Conservation (phyloP, 768 basidiomycete genomes). For the Auriscalpium orientale region DNA sequence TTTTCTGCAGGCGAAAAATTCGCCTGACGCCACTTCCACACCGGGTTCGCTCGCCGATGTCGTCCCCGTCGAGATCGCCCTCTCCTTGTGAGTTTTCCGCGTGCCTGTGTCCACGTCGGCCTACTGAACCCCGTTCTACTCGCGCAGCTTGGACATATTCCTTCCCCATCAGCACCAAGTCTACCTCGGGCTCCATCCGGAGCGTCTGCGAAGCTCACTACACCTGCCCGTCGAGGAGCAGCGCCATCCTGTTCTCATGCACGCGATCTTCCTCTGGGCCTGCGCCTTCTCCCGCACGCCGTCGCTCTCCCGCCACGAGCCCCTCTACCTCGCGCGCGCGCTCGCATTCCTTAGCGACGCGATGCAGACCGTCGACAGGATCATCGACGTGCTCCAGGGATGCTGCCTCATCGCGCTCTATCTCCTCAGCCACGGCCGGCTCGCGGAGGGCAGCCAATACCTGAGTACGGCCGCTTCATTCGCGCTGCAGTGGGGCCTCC, state of each 20-base stretch:
- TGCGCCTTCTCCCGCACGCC: slow-evolving; percentile 74
- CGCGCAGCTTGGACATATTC: slow-evolving; percentile 62
- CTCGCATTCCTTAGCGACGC: slow-evolving; percentile 59
- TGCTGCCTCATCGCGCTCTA: slow-evolving; percentile 71
- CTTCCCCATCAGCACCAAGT: slow-evolving; percentile 69
- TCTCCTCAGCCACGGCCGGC: slow-evolving; percentile 68
- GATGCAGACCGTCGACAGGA: slow-evolving; percentile 44
- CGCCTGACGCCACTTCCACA: slow-evolving; percentile 44
- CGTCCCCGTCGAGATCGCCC: slow-evolving; percentile 50
- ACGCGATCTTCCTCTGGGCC: slow-evolving; percentile 77
- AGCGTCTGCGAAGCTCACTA: slow-evolving; percentile 55
- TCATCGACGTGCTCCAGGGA: slow-evolving; percentile 68
- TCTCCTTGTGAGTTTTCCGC: slow-evolving; percentile 47
- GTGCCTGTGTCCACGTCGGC: slow-evolving; percentile 3
- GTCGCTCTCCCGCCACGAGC: slow-evolving; percentile 62
- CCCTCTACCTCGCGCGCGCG: slow-evolving; percentile 58
- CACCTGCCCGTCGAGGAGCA: slow-evolving; percentile 47
- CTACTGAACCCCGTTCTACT: neutral
- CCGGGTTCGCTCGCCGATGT: slow-evolving; percentile 36
- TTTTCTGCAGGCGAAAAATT: slow-evolving; percentile 29
- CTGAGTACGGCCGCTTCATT: slow-evolving; percentile 67
- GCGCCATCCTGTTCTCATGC: slow-evolving; percentile 70
- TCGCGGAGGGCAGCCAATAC: slow-evolving; percentile 75
- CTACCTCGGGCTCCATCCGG: slow-evolving; percentile 63
- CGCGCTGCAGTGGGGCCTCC: slow-evolving; percentile 67